Evolutionary conservation across 257 asterid species (phyloP).

Genomic region (Paulownia fortunei): DNA sequence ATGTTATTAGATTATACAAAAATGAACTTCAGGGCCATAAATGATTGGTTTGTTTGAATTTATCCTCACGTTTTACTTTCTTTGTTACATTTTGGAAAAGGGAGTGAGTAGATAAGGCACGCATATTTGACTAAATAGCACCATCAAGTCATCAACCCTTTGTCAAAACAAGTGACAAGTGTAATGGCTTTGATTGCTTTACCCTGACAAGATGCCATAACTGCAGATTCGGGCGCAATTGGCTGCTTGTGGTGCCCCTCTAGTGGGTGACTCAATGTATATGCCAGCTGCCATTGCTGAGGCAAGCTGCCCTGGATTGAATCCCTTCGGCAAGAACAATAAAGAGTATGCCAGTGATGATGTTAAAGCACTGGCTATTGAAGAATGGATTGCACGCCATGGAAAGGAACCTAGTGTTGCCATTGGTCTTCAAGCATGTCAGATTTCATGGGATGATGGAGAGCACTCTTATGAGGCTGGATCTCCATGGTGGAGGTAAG

Average conservation of each 20-base stretch:
- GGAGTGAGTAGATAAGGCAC: not conserved
- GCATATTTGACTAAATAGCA: not conserved
- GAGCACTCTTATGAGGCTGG: constrained; percentile 76
- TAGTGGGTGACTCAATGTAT: constrained; percentile 90
- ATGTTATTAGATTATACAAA: not conserved
- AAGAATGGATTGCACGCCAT: constrained; percentile 79
- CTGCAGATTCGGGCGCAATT: constrained; percentile 82
- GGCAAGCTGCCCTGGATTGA: constrained; percentile 53
- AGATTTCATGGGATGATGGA: constrained; percentile 84
- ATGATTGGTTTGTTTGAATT: not conserved
- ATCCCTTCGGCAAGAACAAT: constrained; percentile 68
- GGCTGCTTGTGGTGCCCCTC: constrained; percentile 84
- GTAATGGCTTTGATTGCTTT: not conserved
- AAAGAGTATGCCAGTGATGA: constrained; percentile 47
- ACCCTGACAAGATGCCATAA: constrained; percentile 3
- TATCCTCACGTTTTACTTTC: not conserved
- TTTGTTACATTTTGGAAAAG: not conserved
- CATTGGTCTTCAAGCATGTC: constrained; percentile 89
- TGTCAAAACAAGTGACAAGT: not conserved
- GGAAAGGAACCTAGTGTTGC: constrained; percentile 87
- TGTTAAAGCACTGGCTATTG: constrained; percentile 51
- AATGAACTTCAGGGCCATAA: not conserved
- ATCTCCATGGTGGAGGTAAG: constrained; percentile 88
- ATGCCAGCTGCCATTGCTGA: constrained; percentile 89
- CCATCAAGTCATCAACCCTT: not conserved